phyloP scores from a whole-genome alignment of 2,329 filamentous ascomycete genomes.

The Pseudomassariella vexata region DNA sequence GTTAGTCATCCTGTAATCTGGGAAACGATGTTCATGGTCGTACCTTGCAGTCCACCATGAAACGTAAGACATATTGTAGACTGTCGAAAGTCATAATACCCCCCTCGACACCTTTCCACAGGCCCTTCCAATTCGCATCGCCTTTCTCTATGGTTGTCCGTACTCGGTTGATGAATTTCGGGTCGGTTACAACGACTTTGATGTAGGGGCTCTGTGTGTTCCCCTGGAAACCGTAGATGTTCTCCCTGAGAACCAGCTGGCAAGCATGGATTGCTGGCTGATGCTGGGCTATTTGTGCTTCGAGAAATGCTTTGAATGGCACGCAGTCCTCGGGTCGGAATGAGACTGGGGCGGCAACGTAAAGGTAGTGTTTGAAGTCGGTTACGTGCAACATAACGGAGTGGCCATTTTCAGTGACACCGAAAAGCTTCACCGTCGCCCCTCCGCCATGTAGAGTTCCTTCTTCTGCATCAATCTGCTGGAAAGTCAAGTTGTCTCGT shows the following conservation, averaged over 20 bases:
- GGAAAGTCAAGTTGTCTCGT: slow-evolving; percentile 74
- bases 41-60: slow-evolving; percentile 96
- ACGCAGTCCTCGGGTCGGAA: slow-evolving; percentile 77
- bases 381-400: slow-evolving; percentile 94
- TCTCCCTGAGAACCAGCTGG: slow-evolving; percentile 77
- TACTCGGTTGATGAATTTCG: slow-evolving; percentile 73
- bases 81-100: slow-evolving; percentile 91
- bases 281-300: slow-evolving; percentile 69
- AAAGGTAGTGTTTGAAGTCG: slow-evolving; percentile 94
- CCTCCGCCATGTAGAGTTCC: slow-evolving; percentile 72
- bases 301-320: slow-evolving; percentile 73
- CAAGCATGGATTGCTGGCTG: slow-evolving; percentile 74
- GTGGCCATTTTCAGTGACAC: slow-evolving; percentile 77
- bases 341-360: slow-evolving; percentile 77
- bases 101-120: slow-evolving; percentile 69
- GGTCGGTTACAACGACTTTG: slow-evolving; percentile 88
- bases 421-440: slow-evolving; percentile 84
- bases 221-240: slow-evolving; percentile 89
- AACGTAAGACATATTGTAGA: slow-evolving; percentile 88
- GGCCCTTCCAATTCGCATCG: slow-evolving; percentile 79
- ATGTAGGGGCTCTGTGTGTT: slow-evolving; percentile 88
- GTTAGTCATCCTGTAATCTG: slow-evolving; percentile 16
- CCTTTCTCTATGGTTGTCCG: slow-evolving; percentile 70
- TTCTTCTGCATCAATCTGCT: slow-evolving; percentile 93
- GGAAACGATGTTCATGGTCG: slow-evolving; percentile 16